These are phyloP conservation scores for Macadamia integrifolia DNA, from an alignment of 164 flowering plant genomes.

Conservation along the genomic window DNA sequence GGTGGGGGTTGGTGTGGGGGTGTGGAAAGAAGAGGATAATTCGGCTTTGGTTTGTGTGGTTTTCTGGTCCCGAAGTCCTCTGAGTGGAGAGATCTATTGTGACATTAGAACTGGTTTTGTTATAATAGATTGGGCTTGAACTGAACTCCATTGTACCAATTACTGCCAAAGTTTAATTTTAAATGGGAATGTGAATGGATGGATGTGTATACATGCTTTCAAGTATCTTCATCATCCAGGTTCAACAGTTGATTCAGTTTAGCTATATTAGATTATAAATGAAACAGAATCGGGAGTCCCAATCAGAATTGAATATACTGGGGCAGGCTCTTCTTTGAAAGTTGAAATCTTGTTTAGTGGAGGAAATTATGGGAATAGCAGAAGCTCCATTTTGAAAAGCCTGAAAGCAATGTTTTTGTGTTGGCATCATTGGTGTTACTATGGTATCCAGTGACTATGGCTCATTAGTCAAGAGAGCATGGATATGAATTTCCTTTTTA, in stretches of 20 bases:
- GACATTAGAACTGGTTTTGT: not conserved
- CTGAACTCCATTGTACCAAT: not conserved
- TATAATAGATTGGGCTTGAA: not conserved
- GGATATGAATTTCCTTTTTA: no score
- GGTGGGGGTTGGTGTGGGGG: no score
- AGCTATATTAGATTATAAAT: not conserved
- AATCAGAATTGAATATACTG: not conserved
- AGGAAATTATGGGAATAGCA: not conserved
- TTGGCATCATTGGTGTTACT: no score
- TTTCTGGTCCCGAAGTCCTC: not conserved
- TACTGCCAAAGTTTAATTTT: not conserved
- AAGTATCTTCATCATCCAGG: not conserved
- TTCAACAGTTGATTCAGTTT: not conserved
- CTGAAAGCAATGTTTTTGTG: not conserved
- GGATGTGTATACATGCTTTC: not conserved
- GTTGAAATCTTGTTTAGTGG: slow-evolving; percentile 2
- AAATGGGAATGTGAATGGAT: no score
- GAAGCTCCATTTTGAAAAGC: not conserved
- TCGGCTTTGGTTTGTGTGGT: not conserved
- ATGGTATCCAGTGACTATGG: no score
- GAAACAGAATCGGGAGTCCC: not conserved
- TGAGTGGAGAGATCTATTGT: not conserved
- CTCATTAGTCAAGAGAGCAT: no score
- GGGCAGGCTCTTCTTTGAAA: not conserved
- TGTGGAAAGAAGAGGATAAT: no score